Conservation (phyloP, 1,139 yeast species). For the Zygosaccharomyces sapae region DNA sequence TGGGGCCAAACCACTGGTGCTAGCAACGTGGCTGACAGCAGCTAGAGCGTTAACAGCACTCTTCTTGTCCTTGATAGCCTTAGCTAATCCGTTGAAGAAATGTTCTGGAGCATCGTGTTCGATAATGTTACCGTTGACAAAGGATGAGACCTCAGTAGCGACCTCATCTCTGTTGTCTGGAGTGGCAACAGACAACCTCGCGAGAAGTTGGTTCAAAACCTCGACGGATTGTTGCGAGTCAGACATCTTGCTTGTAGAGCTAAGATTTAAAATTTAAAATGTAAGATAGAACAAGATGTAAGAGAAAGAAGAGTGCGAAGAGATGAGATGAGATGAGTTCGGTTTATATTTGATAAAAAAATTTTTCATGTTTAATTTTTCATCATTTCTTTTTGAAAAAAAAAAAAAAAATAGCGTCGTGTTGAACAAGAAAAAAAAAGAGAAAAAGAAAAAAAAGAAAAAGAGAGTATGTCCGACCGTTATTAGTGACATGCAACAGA, state of each 20-base stretch:
- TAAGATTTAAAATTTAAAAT: constrained; percentile 10
- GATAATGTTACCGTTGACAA: constrained; percentile 93
- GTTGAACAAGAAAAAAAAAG: neutral
- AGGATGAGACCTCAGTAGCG: constrained; percentile 85
- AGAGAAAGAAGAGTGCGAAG: constrained; percentile 3
- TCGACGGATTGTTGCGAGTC: constrained; percentile 47
- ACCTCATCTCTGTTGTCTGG: constrained; percentile 80
- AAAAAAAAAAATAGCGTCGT: constrained; percentile 3
- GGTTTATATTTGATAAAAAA: constrained; percentile 13
- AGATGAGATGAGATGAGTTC: constrained; percentile 11
- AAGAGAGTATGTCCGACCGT: constrained; percentile 2
- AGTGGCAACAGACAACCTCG: constrained; percentile 85
- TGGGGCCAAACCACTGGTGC: constrained; percentile 74
- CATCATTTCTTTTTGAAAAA: constrained; percentile 4
- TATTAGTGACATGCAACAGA: neutral
- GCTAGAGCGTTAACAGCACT: constrained; percentile 72
- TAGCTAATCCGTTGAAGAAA: constrained; percentile 74
- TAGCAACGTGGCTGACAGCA: constrained; percentile 82
- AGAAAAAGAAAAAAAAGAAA: neutral
- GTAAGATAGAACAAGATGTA: neutral
- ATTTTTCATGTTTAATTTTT: constrained; percentile 5
- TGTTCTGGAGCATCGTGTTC: constrained; percentile 96
- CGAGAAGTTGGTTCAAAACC: constrained; percentile 90
- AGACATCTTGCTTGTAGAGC: constrained; percentile 35
- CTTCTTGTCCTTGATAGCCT: constrained; percentile 78